Evolutionary conservation across 371 early-diverging fungal species (phyloP).

Genomic region (Mortierella sp.): DNA sequence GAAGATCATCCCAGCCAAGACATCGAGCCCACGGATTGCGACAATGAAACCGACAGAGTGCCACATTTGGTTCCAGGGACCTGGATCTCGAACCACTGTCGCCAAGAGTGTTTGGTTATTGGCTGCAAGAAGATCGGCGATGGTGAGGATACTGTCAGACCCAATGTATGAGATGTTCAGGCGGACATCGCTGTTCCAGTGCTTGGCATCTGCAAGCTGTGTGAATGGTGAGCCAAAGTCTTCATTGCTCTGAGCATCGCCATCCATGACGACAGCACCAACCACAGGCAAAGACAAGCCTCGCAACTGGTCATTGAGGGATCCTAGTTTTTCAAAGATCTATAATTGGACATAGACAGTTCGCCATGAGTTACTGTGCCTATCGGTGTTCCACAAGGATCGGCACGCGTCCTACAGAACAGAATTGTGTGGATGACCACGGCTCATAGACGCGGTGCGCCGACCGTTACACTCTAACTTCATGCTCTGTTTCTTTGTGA

Average conservation of each 20-base stretch:
- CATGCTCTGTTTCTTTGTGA: too few species aligned
- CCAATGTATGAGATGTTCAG: conserved; percentile 44
- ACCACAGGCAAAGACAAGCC: conserved; percentile 28
- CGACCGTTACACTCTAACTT: too few species aligned
- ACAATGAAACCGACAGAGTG: conserved; percentile 29
- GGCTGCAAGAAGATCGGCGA: conserved; percentile 5
- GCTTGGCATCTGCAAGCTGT: conserved; percentile 32
- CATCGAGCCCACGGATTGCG: conserved; percentile 41
- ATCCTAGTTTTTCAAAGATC: conserved; percentile 32
- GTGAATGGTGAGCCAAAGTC: conserved; percentile 49
- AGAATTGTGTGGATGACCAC: too few species aligned
- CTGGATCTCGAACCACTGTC: conserved; percentile 27
- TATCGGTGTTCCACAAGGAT: too few species aligned
- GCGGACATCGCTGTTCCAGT: conserved; percentile 33
- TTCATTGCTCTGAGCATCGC: conserved; percentile 31
- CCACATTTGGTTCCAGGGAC: conserved; percentile 52
- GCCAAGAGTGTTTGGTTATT: conserved; percentile 26
- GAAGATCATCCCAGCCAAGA: conserved; percentile 26
- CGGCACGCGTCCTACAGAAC: too few species aligned
- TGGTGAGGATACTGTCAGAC: conserved; percentile 13
- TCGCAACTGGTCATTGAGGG: conserved; percentile 21
- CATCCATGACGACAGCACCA: conserved; percentile 49
- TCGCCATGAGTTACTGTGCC: too few species aligned
- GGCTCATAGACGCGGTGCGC: too few species aligned
- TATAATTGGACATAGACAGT: conserved; percentile 12